phyloP scores from a whole-genome alignment of 73 alveolate species.

The Paraurostyla sp. region DNA sequence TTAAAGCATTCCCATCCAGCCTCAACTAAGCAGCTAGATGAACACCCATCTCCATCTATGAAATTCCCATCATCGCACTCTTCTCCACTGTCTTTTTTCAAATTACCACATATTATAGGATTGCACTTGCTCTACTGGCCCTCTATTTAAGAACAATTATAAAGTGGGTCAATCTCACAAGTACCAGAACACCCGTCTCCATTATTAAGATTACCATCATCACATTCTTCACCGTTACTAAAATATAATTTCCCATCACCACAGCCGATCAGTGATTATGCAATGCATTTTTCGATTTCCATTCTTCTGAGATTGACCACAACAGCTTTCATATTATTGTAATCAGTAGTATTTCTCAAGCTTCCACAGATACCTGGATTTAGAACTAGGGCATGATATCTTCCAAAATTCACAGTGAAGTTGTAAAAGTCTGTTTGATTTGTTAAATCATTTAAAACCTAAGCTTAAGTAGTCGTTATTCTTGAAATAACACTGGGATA shows the following conservation, averaged over 20 bases:
- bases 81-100: conserved; percentile 60
- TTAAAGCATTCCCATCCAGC: conserved; percentile 51
- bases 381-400: conserved; percentile 27
- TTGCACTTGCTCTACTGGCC: conserved; percentile 23
- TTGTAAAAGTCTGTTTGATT: neutral
- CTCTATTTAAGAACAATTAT: conserved; percentile 10
- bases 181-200: conserved; percentile 55
- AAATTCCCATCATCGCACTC: conserved; percentile 76
- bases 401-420: neutral
- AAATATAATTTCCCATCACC: conserved; percentile 10
- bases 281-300: conserved; percentile 29
- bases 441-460: neutral
- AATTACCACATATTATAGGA: conserved; percentile 65
- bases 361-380: conserved; percentile 41
- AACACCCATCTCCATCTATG: conserved; percentile 74
- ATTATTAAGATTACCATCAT: conserved; percentile 40
- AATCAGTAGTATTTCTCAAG: conserved; percentile 5
- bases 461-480: conserved; percentile 23
- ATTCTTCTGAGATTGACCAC: conserved; percentile 24
- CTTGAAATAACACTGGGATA: neutral
- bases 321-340: neutral
- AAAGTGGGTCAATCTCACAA: neutral
- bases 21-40: conserved; percentile 53
- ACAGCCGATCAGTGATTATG: neutral
- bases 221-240: conserved; percentile 30